Evolutionary conservation across 139 green algal species (phyloP).

Genomic region (Diplosphaera chodatii): DNA sequence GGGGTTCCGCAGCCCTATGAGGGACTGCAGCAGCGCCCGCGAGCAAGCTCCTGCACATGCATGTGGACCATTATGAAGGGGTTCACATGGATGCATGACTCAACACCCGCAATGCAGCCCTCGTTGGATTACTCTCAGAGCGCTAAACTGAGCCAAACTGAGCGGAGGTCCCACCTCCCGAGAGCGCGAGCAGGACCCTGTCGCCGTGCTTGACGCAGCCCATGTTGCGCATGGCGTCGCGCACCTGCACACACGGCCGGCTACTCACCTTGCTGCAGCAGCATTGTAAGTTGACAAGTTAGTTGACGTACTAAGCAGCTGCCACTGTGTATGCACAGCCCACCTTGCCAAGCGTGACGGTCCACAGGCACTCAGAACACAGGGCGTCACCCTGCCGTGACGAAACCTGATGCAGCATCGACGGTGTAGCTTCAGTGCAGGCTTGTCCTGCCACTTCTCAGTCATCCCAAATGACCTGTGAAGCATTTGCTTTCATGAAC

Average conservation of each 20-base stretch:
- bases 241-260: slow-evolving; percentile 32
- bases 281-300: background rate
- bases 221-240: slow-evolving; percentile 23
- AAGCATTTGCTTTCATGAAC: no score
- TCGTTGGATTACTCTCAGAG: no score
- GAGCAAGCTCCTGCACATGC: slow-evolving; percentile 27
- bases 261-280: no score
- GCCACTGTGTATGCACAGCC: background rate
- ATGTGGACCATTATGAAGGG: background rate
- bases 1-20: slow-evolving; percentile 37
- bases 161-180: slow-evolving; percentile 29
- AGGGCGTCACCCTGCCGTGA: slow-evolving; percentile 46
- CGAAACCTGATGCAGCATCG: slow-evolving; percentile 10
- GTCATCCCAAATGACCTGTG: no score
- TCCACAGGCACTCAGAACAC: slow-evolving; percentile 47
- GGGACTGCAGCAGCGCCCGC: slow-evolving; percentile 30
- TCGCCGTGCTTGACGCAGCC: slow-evolving; percentile 34
- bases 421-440: no score
- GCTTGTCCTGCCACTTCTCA: no score
- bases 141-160: background rate
- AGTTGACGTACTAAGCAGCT: background rate
- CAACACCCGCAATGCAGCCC: no score
- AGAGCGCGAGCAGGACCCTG: slow-evolving; percentile 45
- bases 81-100: background rate
- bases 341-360: slow-evolving; percentile 25